Conservation (phyloP, 305 asterid species). For the Plantago coronopus region DNA sequence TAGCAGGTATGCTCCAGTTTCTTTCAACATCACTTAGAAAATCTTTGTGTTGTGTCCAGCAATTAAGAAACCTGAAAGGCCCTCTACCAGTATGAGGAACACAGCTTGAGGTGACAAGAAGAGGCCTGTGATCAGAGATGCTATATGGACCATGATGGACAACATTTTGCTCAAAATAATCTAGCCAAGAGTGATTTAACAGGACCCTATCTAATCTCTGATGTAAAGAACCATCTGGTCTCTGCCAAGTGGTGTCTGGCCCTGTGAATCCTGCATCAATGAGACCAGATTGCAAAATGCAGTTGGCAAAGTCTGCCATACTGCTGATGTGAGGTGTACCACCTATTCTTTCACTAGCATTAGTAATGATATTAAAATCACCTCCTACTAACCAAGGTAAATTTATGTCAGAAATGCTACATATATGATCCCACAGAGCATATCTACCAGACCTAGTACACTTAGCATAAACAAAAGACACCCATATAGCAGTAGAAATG, state of each 20-base stretch:
- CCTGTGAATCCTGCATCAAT: background rate
- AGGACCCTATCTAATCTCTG: background rate
- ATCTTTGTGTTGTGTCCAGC: background rate
- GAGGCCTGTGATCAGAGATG: too few relatives aligned
- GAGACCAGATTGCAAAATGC: background rate
- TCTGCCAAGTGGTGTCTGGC: background rate
- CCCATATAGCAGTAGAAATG: background rate
- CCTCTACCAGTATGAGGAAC: too few relatives aligned
- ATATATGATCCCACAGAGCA: background rate
- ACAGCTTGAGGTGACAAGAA: too few relatives aligned
- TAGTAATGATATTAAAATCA: background rate
- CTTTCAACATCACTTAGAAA: background rate
- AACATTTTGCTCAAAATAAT: background rate
- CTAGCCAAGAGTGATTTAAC: background rate
- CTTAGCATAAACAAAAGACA: background rate
- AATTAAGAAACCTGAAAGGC: too few relatives aligned
- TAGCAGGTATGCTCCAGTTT: background rate
- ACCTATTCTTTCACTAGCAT: background rate
- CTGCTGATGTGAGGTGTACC: background rate
- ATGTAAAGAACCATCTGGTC: background rate
- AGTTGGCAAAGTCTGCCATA: background rate
- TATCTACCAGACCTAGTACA: background rate
- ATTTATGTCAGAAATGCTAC: background rate
- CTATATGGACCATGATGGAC: background rate
- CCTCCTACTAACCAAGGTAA: background rate